phyloP scores from a whole-genome alignment of 768 basidiomycete genomes.

The Trametes cinnabarina region DNA sequence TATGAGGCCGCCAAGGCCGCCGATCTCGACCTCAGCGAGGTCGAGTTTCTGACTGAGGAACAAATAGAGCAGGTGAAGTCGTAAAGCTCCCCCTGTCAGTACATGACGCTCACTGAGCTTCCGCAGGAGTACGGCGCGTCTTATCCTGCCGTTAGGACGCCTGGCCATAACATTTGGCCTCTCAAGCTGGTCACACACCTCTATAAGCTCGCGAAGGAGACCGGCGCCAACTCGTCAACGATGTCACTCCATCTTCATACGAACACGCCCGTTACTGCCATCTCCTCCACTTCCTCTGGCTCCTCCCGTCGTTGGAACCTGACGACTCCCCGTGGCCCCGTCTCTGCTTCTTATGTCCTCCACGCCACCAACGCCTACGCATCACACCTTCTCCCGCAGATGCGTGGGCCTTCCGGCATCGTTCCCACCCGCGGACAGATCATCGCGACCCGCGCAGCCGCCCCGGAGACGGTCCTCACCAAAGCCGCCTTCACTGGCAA shows the following conservation, averaged over 20 bases:
- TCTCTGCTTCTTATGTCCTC: slow-evolving; percentile 63
- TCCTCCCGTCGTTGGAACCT: slow-evolving; percentile 48
- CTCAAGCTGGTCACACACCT: slow-evolving; percentile 75
- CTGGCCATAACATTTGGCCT: slow-evolving; percentile 72
- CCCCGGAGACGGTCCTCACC: slow-evolving; percentile 39
- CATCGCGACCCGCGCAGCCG: slow-evolving; percentile 44
- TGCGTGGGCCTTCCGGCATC: slow-evolving; percentile 54
- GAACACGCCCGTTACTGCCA: slow-evolving; percentile 60
- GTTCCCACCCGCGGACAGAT: slow-evolving; percentile 75
- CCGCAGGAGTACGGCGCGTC: slow-evolving; percentile 43
- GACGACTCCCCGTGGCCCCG: slow-evolving; percentile 62
- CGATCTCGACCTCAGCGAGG: slow-evolving; percentile 44
- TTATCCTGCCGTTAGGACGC: slow-evolving; percentile 51
- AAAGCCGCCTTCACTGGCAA: slow-evolving; percentile 42
- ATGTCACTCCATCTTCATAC: slow-evolving; percentile 64
- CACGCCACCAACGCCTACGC: slow-evolving; percentile 89
- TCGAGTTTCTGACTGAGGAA: slow-evolving; percentile 46
- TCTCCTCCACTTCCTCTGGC: slow-evolving; percentile 27
- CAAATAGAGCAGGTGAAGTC: slow-evolving; percentile 47
- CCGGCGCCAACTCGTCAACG: slow-evolving; percentile 20
- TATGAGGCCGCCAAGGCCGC: slow-evolving; percentile 52
- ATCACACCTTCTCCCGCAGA: slow-evolving; percentile 69
- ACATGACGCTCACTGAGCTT: not conserved
- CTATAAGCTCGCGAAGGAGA: slow-evolving; percentile 42
- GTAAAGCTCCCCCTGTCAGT: not conserved